Evolutionary conservation across 78 protist genomes (phyloP).

Genomic region (Mastigamoeba balamuthi): DNA sequence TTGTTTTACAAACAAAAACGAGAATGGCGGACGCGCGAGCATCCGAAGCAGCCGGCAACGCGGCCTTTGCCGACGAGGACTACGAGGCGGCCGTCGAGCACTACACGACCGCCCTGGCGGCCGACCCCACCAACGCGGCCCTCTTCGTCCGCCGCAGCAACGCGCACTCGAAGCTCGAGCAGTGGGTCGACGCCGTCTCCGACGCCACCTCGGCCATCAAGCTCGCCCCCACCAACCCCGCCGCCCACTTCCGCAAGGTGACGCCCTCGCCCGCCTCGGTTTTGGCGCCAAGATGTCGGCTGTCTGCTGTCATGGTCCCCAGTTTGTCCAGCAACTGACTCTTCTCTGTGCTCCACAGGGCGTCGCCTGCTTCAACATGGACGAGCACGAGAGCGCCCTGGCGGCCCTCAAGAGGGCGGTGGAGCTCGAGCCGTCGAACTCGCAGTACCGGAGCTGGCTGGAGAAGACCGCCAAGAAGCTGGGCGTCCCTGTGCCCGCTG

Average conservation of each 20-base stretch:
- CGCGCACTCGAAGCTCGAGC: constrained; percentile 22
- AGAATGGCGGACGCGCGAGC: neutral
- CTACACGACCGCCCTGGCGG: constrained; percentile 23
- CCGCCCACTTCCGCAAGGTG: constrained; percentile 49
- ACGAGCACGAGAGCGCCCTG: constrained; percentile 56
- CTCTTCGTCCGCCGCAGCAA: constrained; percentile 25
- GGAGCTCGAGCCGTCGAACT: constrained; percentile 21
- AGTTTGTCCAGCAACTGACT: neutral
- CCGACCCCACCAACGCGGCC: constrained; percentile 1
- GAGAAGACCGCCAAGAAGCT: constrained; percentile 51
- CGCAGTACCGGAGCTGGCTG: constrained; percentile 51
- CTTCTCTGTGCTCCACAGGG: neutral
- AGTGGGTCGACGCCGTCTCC: constrained; percentile 19
- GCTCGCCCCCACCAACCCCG: constrained; percentile 44
- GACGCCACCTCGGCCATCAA: constrained; percentile 43
- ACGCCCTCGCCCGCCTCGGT: neutral
- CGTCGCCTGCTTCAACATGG: constrained; percentile 41
- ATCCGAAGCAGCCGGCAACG: constrained; percentile 14
- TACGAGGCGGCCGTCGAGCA: constrained; percentile 29
- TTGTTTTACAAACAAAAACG: neutral
- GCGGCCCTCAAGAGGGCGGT: constrained; percentile 45
- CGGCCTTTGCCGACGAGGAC: constrained; percentile 48
- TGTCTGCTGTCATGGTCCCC: neutral
- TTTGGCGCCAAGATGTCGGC: neutral
- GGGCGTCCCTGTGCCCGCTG: constrained; percentile 5